Base-by-base conservation (phyloP, 2,329 filamentous ascomycete species). In the Cladosporium austrohemisphaericum region DNA sequence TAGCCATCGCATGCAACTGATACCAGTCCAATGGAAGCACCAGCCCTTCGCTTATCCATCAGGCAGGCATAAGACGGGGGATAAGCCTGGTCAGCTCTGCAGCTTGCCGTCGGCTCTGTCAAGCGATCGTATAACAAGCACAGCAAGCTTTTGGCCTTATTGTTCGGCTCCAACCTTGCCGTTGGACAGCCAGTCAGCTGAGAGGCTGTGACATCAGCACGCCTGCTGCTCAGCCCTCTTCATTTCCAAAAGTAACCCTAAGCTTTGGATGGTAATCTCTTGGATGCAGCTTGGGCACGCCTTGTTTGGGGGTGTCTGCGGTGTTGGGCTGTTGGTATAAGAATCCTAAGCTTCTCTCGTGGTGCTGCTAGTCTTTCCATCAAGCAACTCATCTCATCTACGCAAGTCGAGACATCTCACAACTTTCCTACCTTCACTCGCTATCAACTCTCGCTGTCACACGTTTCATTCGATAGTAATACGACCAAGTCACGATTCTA, bases 161-260 rank as follows among this genome's bases (percentile, higher is more conserved):
- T 45, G 35, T 36, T 18, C 44, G 18, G 26, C 40, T 32, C 16
- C 40, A 43, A 32, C 40, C 28, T 43, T 20, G 25, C 18, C 23
- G 3, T 14, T 22, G 23, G 33, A n/a, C 33, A 37, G 44, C 44
- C 44, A 47, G 41, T 45, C 29, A 38, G 43, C 43, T 37, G 43
- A 46, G n/a, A n/a, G 44, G 44, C 44, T 26, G 44, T 47, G 44
- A 47, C 38, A 25, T 29, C 26, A 41, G n/a, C 25, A 28, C 16
- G 23, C 19, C 28, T 10, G 32, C 33, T 16, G 31, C 44, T 38
- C 32, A 47, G 44, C 44, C 44, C 33, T 47, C 25, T 6, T 3
- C 32, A n/a, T 28, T 28, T 47, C 44, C 44, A 37, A 47, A 47
- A 38, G 44, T 47, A 38, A 37, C 19, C 41, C 1, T 25, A 28